These are phyloP conservation scores for Aureoboletus auriporus DNA, from an alignment of 768 basidiomycete genomes.

Conservation along the genomic window DNA sequence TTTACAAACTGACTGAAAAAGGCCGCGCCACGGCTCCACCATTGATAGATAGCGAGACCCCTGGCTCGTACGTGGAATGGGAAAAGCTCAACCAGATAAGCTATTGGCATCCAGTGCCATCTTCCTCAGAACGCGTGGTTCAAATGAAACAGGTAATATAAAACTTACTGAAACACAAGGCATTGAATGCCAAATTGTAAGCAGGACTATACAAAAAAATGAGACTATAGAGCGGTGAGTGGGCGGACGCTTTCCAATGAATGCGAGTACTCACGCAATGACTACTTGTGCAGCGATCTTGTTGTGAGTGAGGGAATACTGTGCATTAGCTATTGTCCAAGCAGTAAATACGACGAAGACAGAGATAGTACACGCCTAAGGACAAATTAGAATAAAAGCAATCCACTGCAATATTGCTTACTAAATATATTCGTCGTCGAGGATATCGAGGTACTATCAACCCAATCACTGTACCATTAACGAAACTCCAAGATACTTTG, in stretches of 20 bases:
- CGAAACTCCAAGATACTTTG: conserved; percentile 8
- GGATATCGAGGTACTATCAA: conserved; percentile 12
- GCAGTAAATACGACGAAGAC: conserved; percentile 10
- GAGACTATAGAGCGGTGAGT: conserved; percentile 14
- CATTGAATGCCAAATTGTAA: conserved; percentile 9
- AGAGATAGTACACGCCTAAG: conserved; percentile 12
- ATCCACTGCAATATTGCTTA: conserved; percentile 23
- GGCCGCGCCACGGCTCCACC: conserved; percentile 41
- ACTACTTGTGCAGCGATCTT: conserved; percentile 2
- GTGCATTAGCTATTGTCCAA: conserved; percentile 17
- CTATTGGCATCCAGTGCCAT: conserved; percentile 25
- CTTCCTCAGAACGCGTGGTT: too few species aligned
- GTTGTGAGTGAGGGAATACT: conserved; percentile 14
- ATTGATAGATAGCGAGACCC: conserved; percentile 60
- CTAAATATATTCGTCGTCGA: conserved; percentile 15
- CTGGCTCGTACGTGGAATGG: conserved; percentile 59
- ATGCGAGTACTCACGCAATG: conserved; percentile 3
- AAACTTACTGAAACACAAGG: background rate
- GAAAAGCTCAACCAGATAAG: conserved; percentile 66
- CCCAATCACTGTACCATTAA: conserved; percentile 1
- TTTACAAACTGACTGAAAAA: conserved; percentile 13
- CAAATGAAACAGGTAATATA: too few species aligned
- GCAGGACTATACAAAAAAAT: conserved; percentile 15
- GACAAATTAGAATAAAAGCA: background rate
- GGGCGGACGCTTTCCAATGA: background rate